Percentiles rank a stretch among this genome's conserved stretches.
These are phyloP conservation scores for Tephrocybe sp. DNA, from an alignment of 768 basidiomycete species.

Conservation along the genomic window DNA sequence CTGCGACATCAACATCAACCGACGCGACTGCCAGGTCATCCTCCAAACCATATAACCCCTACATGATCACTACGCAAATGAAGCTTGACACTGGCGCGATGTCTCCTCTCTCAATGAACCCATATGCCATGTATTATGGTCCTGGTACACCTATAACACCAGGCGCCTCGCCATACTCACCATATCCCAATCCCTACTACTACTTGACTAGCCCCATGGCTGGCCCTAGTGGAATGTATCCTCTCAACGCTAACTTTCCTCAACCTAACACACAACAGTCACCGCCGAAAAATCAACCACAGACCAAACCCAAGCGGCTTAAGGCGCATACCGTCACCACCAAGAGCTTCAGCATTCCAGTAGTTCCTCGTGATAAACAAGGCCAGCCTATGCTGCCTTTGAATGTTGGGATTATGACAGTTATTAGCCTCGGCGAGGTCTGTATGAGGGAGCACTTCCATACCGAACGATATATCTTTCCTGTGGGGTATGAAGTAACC, in stretches of 20 bases:
- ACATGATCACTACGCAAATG: constrained; percentile 17
- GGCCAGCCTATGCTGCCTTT: constrained; percentile 74
- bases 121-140: constrained; percentile 43
- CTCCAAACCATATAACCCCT: constrained; percentile 24
- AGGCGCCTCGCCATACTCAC: constrained; percentile 30
- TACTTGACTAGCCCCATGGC: constrained; percentile 39
- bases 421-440: constrained; percentile 70
- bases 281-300: constrained; percentile 38
- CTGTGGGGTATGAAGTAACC: constrained; percentile 82
- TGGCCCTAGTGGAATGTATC: constrained; percentile 37
- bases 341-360: constrained; percentile 75
- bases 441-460: constrained; percentile 85
- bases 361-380: constrained; percentile 72
- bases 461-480: constrained; percentile 87
- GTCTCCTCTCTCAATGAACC: constrained; percentile 29
- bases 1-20: constrained; percentile 6
- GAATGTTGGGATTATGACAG: constrained; percentile 86
- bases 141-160: constrained; percentile 40
- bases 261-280: constrained; percentile 25
- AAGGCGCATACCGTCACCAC: constrained; percentile 82
- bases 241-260: constrained; percentile 27
- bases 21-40: constrained; percentile 12
- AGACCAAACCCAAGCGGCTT: constrained; percentile 71
- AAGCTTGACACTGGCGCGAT: constrained; percentile 19
- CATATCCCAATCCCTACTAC: constrained; percentile 44